Percentiles rank a stretch among this genome's conserved stretches.
These are phyloP conservation scores for Chamaecrista fasciculata DNA, from an alignment of 306 rosid species.

Conservation along the genomic window DNA sequence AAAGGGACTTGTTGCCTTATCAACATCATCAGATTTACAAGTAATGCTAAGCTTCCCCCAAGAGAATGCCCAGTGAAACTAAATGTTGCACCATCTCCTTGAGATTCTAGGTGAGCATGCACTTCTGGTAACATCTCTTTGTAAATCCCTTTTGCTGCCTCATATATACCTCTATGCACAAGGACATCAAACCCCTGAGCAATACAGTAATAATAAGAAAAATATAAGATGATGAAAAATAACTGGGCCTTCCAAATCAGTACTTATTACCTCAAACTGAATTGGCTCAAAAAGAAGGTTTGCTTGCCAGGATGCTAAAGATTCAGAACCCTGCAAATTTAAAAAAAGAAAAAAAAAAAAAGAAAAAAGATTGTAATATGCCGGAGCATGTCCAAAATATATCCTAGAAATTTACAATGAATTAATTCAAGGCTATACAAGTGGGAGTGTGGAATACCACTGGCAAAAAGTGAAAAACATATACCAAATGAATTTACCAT, in stretches of 20 bases:
- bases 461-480: neutral
- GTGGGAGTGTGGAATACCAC: neutral
- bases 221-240: neutral
- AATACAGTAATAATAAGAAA: too few relatives aligned
- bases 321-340: slow-evolving; percentile 67
- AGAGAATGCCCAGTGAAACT: slow-evolving; percentile 85
- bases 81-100: slow-evolving; percentile 47
- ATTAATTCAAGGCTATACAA: neutral
- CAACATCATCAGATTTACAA: slow-evolving; percentile 71
- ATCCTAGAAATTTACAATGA: neutral
- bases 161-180: slow-evolving; percentile 85
- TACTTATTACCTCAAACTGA: slow-evolving; percentile 64
- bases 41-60: slow-evolving; percentile 77
- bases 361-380: too few relatives aligned
- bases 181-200: slow-evolving; percentile 62
- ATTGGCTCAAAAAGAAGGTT: slow-evolving; percentile 78
- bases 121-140: slow-evolving; percentile 71
- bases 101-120: slow-evolving; percentile 49
- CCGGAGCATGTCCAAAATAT: neutral
- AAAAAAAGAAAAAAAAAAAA: too few relatives aligned
- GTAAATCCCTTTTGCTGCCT: slow-evolving; percentile 79
- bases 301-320: slow-evolving; percentile 87
- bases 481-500: neutral
- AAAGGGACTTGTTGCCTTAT: slow-evolving; percentile 54
- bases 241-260: neutral